phyloP scores from a whole-genome alignment of 2,329 filamentous ascomycete genomes.

The Fusarium sublunatum region DNA sequence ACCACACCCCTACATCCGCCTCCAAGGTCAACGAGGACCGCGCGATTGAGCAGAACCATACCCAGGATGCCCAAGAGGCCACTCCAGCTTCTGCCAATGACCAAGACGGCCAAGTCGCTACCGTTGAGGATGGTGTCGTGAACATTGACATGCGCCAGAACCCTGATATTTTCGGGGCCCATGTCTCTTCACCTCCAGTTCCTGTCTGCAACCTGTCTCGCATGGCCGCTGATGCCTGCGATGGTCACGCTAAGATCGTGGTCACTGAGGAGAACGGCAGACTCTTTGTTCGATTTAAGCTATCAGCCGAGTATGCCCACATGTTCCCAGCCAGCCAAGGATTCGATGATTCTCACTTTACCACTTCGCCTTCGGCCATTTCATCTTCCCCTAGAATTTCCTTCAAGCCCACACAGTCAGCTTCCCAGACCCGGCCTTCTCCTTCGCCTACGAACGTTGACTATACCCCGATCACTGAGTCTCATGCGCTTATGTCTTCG shows the following conservation, averaged over 20 bases:
- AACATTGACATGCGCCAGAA: slow-evolving; percentile 52
- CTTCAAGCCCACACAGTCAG: slow-evolving; percentile 13
- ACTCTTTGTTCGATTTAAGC: slow-evolving; percentile 55
- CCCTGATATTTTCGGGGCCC: slow-evolving; percentile 51
- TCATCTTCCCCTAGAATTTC: slow-evolving; percentile 42
- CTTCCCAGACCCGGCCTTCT: background rate
- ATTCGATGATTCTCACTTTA: slow-evolving; percentile 44
- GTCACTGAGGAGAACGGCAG: slow-evolving; percentile 46
- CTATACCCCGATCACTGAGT: background rate
- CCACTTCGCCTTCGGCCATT: slow-evolving; percentile 38
- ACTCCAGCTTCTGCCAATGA: background rate
- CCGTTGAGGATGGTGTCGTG: slow-evolving; percentile 42
- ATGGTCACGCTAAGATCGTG: slow-evolving; percentile 49
- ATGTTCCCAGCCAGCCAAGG: slow-evolving; percentile 49
- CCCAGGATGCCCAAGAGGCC: background rate
- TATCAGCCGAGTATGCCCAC: slow-evolving; percentile 48
- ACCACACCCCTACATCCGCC: too few species aligned
- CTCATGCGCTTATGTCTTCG: background rate
- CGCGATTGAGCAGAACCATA: background rate
- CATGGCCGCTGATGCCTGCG: slow-evolving; percentile 45
- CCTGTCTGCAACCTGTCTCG: slow-evolving; percentile 44
- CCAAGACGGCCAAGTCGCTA: slow-evolving; percentile 7
- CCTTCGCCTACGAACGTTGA: slow-evolving; percentile 3
- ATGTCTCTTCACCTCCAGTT: slow-evolving; percentile 29
- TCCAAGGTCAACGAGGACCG: background rate